Base-by-base conservation (phyloP, 1,284 basidiomycete genomes). In the Porodaedalea pini region DNA sequence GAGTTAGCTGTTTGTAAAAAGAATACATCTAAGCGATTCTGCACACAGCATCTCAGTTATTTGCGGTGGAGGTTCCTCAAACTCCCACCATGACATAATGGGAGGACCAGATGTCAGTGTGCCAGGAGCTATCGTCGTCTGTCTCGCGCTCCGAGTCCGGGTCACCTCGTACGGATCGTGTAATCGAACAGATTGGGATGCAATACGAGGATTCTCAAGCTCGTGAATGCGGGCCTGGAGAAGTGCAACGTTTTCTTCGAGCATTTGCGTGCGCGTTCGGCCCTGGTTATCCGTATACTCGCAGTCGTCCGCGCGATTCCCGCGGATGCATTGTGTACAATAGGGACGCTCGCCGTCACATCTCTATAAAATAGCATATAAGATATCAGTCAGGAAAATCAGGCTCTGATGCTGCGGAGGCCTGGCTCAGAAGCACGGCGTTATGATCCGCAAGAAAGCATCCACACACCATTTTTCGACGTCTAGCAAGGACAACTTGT, bases 301-400 rank as follows among this genome's bases (percentile, higher is more conserved):
- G 61, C 75, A 77, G 39, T 76, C 76, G 0, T 69, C 70, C 8
- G 58, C 57, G 5, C 73, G 66, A 32, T 70, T 70, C 1, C 68
- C 67, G 1, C 68, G 64, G 41, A 67, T 56, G 57, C 75, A 77
- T 37, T 69, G 73, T 2, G 68, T 65, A 49, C 75, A 77, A 19
- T 69, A 59, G 0, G 76, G 76, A 40, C 71, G 68, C 1, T 51
- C 41, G 6, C 76, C 75, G 53, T 78, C 75, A 37, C 75, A 77
- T 68, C 67, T 76, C 75, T 77, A 53, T 7, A 25, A n/a, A n/a
- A 34, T 4, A 2, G 37, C 10, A 53, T 47, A 3, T 37, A 37
- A 10, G 36, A 10, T n/a, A 10, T n/a, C 36, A 10, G n/a, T 37
- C 10, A 37, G 10, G 34, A 1, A 15, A 4, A 23, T 15, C 4